Evolutionary conservation across 768 basidiomycete species (phyloP).

Genomic region (Baorangia bicolor): DNA sequence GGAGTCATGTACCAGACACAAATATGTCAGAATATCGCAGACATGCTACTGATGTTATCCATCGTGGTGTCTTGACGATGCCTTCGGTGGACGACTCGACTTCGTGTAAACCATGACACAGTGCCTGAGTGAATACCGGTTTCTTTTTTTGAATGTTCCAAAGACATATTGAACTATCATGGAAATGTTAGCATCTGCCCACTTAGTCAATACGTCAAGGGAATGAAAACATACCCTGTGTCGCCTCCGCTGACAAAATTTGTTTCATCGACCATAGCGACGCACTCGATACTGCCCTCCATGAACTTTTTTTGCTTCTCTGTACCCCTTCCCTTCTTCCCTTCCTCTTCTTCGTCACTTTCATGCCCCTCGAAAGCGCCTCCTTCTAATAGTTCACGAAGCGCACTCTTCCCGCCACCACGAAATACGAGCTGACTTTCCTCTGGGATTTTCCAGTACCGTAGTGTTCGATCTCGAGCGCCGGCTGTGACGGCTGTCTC

Average conservation of each 20-base stretch:
- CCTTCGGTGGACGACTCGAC: slow-evolving; percentile 72
- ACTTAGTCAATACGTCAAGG: neutral
- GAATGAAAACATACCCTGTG: slow-evolving; percentile 67
- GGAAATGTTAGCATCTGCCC: neutral
- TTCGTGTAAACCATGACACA: slow-evolving; percentile 87
- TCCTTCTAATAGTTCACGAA: slow-evolving; percentile 80
- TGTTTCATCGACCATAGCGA: slow-evolving; percentile 93
- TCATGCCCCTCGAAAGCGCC: slow-evolving; percentile 58
- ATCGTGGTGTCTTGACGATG: slow-evolving; percentile 73
- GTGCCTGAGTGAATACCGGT: slow-evolving; percentile 79
- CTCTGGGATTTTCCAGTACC: slow-evolving; percentile 96
- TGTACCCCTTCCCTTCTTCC: slow-evolving; percentile 31
- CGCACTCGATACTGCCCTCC: slow-evolving; percentile 90
- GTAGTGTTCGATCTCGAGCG: slow-evolving; percentile 84
- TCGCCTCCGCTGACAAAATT: slow-evolving; percentile 94
- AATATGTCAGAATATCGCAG: slow-evolving; percentile 90
- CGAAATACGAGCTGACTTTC: slow-evolving; percentile 95
- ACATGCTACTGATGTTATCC: slow-evolving; percentile 84
- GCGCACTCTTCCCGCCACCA: slow-evolving; percentile 84
- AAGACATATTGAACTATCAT: slow-evolving; percentile 71
- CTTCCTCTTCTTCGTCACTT: slow-evolving; percentile 45
- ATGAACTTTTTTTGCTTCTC: slow-evolving; percentile 48
- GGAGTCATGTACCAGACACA: slow-evolving; percentile 65
- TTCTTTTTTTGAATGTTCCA: slow-evolving; percentile 96
- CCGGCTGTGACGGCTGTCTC: slow-evolving; percentile 89